These are phyloP conservation scores for Ogataea angusta DNA, from an alignment of 805 yeast genomes.

Conservation along the genomic window DNA sequence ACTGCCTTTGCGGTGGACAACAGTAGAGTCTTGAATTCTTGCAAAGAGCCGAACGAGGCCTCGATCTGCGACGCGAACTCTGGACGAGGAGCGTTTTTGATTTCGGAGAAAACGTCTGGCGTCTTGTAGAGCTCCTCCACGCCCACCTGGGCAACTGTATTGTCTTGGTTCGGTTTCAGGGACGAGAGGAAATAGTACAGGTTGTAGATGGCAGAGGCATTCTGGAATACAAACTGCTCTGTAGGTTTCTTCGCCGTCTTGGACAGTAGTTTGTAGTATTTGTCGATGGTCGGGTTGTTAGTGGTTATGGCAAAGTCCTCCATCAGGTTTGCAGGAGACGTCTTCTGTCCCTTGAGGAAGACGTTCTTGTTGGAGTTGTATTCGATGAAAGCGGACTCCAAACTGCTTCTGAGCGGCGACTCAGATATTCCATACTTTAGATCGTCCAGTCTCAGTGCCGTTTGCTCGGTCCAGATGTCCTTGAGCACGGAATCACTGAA, in stretches of 20 bases:
- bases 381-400: conserved; percentile 26
- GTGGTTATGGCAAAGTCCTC: conserved; percentile 23
- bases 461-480: conserved; percentile 49
- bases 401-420: conserved; percentile 27
- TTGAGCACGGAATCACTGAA: conserved; percentile 45
- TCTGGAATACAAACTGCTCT: conserved; percentile 41
- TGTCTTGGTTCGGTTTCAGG: conserved; percentile 28
- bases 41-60: conserved; percentile 69
- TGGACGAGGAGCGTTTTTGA: conserved; percentile 22
- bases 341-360: conserved; percentile 16
- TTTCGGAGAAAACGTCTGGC: conserved; percentile 30
- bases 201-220: conserved; percentile 47
- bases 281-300: conserved; percentile 28
- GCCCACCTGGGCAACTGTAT: conserved; percentile 23
- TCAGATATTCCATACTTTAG: conserved; percentile 38
- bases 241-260: conserved; percentile 44
- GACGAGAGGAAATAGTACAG: conserved; percentile 47
- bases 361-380: conserved; percentile 16
- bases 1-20: conserved; percentile 66
- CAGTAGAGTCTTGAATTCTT: conserved; percentile 70
- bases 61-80: conserved; percentile 46
- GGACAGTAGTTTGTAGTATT: conserved; percentile 35
- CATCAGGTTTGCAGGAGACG: conserved; percentile 14
- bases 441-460: conserved; percentile 35
- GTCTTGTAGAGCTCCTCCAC: conserved; percentile 37